These are phyloP conservation scores for Paramarasmius palmivorus DNA, from an alignment of 1,284 basidiomycete genomes.

Conservation along the genomic window DNA sequence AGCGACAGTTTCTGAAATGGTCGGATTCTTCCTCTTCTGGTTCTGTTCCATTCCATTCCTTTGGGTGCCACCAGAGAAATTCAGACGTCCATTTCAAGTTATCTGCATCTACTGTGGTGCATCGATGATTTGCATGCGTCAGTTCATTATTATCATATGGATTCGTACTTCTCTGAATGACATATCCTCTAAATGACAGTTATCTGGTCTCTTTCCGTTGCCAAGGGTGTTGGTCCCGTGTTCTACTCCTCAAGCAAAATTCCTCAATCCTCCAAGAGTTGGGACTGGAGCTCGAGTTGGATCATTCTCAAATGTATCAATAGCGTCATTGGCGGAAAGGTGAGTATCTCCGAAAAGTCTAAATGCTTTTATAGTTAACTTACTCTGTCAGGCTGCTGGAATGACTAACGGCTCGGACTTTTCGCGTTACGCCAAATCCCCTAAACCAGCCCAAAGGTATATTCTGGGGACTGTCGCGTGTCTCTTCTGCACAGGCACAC, in stretches of 20 bases:
- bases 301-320: conserved; percentile 17
- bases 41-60: conserved; percentile 18
- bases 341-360: background rate
- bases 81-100: conserved; percentile 17
- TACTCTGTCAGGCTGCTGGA: conserved; percentile 10
- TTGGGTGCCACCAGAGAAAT: conserved; percentile 20
- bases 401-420: conserved; percentile 21
- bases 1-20: conserved; percentile 16
- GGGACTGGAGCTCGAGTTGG: conserved; percentile 13
- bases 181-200: background rate
- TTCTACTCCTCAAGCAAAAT: conserved; percentile 10
- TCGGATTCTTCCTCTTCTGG: conserved; percentile 20
- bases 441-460: background rate
- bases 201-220: conserved; percentile 17
- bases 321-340: conserved; percentile 13
- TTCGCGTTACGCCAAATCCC: conserved; percentile 16
- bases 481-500: conserved; percentile 15
- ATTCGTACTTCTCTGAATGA: background rate
- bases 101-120: conserved; percentile 16
- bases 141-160: background rate
- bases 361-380: background rate
- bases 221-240: conserved; percentile 16
- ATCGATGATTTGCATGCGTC: conserved; percentile 18
- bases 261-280: conserved; percentile 2
- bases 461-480: conserved; percentile 2